phyloP scores from a whole-genome alignment of 345 rosid species.

The Heritiera fomes region DNA sequence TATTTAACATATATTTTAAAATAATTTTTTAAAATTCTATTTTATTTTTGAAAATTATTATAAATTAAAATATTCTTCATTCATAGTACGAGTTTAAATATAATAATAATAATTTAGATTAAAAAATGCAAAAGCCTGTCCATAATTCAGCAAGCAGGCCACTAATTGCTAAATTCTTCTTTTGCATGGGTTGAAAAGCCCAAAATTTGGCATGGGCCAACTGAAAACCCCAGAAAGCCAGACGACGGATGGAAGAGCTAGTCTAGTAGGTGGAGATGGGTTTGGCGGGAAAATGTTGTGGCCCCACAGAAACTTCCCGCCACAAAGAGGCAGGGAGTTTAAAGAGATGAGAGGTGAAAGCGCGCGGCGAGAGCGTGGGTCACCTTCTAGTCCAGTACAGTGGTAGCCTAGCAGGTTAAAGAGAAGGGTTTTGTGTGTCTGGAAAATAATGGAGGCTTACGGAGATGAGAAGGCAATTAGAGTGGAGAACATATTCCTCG shows the following conservation, averaged over 20 bases:
- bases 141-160: no score
- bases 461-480: conserved; percentile 83
- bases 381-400: neutral
- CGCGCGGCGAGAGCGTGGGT: neutral
- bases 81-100: no score
- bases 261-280: neutral
- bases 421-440: neutral
- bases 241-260: neutral
- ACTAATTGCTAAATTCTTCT: no score
- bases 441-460: conserved; percentile 55
- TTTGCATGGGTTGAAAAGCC: neutral
- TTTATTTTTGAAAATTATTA: no score
- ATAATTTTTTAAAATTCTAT: no score
- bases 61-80: no score
- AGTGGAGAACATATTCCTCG: conserved; percentile 87
- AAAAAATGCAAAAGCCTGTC: no score
- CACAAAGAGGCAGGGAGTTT: neutral
- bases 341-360: neutral
- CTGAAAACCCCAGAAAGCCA: neutral
- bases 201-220: neutral
- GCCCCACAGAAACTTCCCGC: conserved; percentile 16
- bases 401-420: neutral
- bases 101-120: no score
- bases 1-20: no score
- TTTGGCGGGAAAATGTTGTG: conserved; percentile 14